phyloP scores from a whole-genome alignment of 2,329 filamentous ascomycete species.

The Phyllosticta citrichinensis region DNA sequence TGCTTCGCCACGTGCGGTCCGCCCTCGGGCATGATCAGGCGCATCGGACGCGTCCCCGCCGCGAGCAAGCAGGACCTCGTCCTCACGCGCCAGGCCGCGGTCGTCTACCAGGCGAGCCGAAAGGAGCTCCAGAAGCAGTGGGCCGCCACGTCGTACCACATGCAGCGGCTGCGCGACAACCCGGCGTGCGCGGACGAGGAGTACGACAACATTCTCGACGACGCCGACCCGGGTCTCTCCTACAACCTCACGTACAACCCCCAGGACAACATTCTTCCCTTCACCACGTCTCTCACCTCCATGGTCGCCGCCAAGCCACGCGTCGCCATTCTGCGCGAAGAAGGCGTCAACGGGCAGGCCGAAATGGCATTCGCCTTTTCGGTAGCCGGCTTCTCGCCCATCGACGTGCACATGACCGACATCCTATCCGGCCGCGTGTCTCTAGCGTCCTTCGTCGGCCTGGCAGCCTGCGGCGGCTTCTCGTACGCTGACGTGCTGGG shows the following conservation, averaged over 20 bases:
- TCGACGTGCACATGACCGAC: constrained; percentile 97
- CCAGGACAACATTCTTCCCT: constrained; percentile 62
- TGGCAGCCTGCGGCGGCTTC: constrained; percentile 95
- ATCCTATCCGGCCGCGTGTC: constrained; percentile 69
- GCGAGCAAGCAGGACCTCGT: constrained; percentile 63
- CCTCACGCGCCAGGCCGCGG: constrained; percentile 59
- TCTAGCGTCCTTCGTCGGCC: constrained; percentile 71
- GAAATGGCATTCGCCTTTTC: constrained; percentile 98
- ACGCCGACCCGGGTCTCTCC: constrained; percentile 68
- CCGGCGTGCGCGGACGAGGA: constrained; percentile 77
- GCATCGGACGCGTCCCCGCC: constrained; percentile 67
- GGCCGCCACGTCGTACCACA: constrained; percentile 78
- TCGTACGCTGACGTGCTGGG: constrained; percentile 88
- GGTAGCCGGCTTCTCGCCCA: constrained; percentile 77
- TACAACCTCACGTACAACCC: constrained; percentile 78
- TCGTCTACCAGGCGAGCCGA: constrained; percentile 61
- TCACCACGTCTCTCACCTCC: constrained; percentile 52
- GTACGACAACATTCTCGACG: constrained; percentile 62
- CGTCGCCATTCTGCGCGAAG: constrained; percentile 88
- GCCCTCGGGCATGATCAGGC: constrained; percentile 69
- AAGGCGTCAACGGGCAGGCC: constrained; percentile 91
- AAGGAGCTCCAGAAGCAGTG: constrained; percentile 74
- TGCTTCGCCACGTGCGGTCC: constrained; percentile 88
- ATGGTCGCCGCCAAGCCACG: constrained; percentile 55
- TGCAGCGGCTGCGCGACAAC: constrained; percentile 88